These are phyloP conservation scores for Mucor saturninus DNA, from an alignment of 371 early-diverging fungal species.

Conservation along the genomic window DNA sequence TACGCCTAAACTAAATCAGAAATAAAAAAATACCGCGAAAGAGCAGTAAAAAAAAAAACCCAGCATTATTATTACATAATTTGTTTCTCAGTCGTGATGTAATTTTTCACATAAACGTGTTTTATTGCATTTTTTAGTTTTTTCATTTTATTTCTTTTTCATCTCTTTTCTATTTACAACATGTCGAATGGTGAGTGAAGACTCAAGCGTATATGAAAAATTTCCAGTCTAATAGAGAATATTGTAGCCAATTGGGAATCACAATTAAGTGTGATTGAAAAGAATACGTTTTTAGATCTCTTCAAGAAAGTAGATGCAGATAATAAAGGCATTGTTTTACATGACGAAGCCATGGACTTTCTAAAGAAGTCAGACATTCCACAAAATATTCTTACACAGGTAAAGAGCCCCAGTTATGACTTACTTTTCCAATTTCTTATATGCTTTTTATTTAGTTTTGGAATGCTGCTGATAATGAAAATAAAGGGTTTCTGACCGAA, in stretches of 20 bases:
- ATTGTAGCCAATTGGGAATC: slow-evolving; percentile 33
- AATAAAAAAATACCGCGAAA: no score
- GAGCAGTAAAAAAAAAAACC: no score
- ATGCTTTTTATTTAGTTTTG: slow-evolving; percentile 65
- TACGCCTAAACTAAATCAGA: slow-evolving; percentile 41
- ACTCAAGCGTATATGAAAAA: not conserved
- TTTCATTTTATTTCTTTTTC: not conserved
- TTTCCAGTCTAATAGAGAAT: not conserved
- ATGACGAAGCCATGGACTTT: slow-evolving; percentile 81
- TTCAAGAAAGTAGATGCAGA: slow-evolving; percentile 74
- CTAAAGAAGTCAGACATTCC: slow-evolving; percentile 79
- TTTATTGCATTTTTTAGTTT: not conserved
- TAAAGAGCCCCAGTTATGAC: slow-evolving; percentile 20
- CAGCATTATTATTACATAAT: no score
- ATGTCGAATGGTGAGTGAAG: not conserved
- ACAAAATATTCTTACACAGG: slow-evolving; percentile 68
- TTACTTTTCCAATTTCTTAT: no score
- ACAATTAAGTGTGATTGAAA: slow-evolving; percentile 66
- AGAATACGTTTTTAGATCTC: slow-evolving; percentile 64
- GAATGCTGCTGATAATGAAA: slow-evolving; percentile 78
- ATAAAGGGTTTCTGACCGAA: slow-evolving; percentile 76
- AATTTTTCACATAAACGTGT: not conserved
- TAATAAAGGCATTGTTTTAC: slow-evolving; percentile 70
- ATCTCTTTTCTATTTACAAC: not conserved
- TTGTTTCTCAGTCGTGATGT: not conserved